Evolutionary conservation across 2,329 filamentous ascomycete species (phyloP).

Genomic region (Teratosphaeria destructans): DNA sequence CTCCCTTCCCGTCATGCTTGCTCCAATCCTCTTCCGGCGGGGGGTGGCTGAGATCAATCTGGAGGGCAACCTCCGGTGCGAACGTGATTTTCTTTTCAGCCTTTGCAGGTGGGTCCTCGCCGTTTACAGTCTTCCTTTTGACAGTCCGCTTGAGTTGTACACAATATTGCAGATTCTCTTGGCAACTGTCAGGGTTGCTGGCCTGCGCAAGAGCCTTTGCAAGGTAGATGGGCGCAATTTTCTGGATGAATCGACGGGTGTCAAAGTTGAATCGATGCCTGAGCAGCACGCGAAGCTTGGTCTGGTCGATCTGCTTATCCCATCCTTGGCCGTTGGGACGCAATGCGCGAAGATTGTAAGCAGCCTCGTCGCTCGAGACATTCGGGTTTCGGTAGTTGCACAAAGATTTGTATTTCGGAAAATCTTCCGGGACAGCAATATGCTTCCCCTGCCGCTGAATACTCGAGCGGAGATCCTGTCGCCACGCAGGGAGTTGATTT

Average conservation of each 20-base stretch:
- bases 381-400: slow-evolving; percentile 29
- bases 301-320: slow-evolving; percentile 23
- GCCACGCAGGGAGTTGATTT: slow-evolving; percentile 17
- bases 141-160: slow-evolving; percentile 24
- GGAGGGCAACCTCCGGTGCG: slow-evolving; percentile 24
- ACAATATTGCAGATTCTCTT: slow-evolving; percentile 16
- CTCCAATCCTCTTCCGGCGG: slow-evolving; percentile 18
- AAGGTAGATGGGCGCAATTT: slow-evolving; percentile 29
- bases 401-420: slow-evolving; percentile 20
- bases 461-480: slow-evolving; percentile 13
- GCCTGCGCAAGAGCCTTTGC: slow-evolving; percentile 14
- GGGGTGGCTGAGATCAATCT: slow-evolving; percentile 12
- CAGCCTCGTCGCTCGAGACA: slow-evolving; percentile 23
- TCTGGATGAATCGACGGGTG: slow-evolving; percentile 28
- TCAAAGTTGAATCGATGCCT: slow-evolving; percentile 29
- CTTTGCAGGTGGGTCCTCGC: slow-evolving; percentile 9
- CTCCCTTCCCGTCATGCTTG: slow-evolving; percentile 16
- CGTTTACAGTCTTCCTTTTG: slow-evolving; percentile 14
- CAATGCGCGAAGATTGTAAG: slow-evolving; percentile 21
- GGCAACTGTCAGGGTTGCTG: slow-evolving; percentile 5
- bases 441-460: slow-evolving; percentile 5
- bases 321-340: slow-evolving; percentile 16
- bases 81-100: slow-evolving; percentile 26
- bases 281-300: slow-evolving; percentile 25
- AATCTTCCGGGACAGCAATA: slow-evolving; percentile 14